Conservation (phyloP, 306 rosid genomes). For the Cicer arietinum region DNA sequence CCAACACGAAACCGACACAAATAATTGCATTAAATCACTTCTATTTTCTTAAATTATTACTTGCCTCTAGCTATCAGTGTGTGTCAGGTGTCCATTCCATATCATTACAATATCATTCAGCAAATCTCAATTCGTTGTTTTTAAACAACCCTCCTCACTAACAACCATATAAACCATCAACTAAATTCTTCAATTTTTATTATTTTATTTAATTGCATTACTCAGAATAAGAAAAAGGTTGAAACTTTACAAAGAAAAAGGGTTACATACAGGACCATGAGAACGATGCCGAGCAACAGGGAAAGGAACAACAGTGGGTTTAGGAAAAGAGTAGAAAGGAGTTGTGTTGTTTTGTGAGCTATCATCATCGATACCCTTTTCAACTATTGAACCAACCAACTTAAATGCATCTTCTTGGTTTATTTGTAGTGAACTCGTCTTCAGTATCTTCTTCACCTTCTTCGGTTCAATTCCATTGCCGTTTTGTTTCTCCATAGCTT, state of each 20-base stretch:
- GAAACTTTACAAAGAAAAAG: conserved; percentile 24
- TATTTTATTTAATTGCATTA: not conserved
- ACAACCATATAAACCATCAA: conserved; percentile 5
- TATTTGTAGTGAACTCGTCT: conserved; percentile 49
- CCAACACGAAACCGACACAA: not conserved
- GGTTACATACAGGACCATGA: conserved; percentile 74
- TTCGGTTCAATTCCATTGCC: conserved; percentile 44
- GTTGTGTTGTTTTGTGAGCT: conserved; percentile 51
- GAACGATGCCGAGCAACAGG: conserved; percentile 97
- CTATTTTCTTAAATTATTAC: not conserved
- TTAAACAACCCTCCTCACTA: not conserved
- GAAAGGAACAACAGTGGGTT: conserved; percentile 74
- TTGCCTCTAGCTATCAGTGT: not conserved
- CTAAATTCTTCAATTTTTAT: not conserved
- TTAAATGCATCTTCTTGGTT: conserved; percentile 49
- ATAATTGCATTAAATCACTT: not conserved
- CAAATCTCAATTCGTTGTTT: not conserved
- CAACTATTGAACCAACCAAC: conserved; percentile 77
- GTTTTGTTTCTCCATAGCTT: conserved; percentile 60
- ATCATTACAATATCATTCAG: not conserved
- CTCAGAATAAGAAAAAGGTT: not conserved
- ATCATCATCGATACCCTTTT: conserved; percentile 75
- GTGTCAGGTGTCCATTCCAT: not conserved
- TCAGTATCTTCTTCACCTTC: conserved; percentile 53
- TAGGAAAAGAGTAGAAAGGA: conserved; percentile 54